A percentile compares a stretch with the other conserved stretches of the same genome.
Conservation (phyloP, 192 early-diverging fungal species). For the Bifiguratus adelaidae region DNA sequence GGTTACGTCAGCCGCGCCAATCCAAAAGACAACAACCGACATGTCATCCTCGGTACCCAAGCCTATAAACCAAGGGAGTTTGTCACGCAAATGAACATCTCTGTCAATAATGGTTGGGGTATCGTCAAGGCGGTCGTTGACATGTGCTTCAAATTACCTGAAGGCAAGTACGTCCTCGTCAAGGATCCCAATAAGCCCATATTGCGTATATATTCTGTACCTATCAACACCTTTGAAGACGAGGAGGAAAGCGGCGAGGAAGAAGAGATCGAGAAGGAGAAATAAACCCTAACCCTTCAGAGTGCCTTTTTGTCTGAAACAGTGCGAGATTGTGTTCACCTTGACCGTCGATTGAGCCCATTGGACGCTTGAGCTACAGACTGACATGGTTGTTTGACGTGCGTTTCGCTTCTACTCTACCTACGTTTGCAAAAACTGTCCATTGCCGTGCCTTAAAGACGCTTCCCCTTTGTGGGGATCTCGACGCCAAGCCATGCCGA, state of each 20-base stretch:
- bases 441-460: too few species aligned
- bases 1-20: slow-evolving; percentile 74
- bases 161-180: slow-evolving; percentile 92
- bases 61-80: slow-evolving; percentile 86
- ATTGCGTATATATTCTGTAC: slow-evolving; percentile 73
- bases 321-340: too few species aligned
- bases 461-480: too few species aligned
- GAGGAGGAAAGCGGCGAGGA: slow-evolving; percentile 32
- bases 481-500: too few species aligned
- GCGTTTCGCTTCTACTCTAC: too few species aligned
- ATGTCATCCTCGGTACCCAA: slow-evolving; percentile 75
- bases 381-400: too few species aligned
- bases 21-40: slow-evolving; percentile 69
- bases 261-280: too few species aligned
- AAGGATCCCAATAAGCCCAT: slow-evolving; percentile 95
- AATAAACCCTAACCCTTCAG: too few species aligned
- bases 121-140: slow-evolving; percentile 92
- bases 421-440: too few species aligned
- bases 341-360: too few species aligned
- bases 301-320: too few species aligned
- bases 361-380: too few species aligned
- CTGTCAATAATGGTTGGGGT: slow-evolving; percentile 87
- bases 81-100: slow-evolving; percentile 79
- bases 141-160: slow-evolving; percentile 68
- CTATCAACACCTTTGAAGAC: slow-evolving; percentile 54